Base-by-base conservation (phyloP, 192 early-diverging fungal species). In the Mortierella alpina region DNA sequence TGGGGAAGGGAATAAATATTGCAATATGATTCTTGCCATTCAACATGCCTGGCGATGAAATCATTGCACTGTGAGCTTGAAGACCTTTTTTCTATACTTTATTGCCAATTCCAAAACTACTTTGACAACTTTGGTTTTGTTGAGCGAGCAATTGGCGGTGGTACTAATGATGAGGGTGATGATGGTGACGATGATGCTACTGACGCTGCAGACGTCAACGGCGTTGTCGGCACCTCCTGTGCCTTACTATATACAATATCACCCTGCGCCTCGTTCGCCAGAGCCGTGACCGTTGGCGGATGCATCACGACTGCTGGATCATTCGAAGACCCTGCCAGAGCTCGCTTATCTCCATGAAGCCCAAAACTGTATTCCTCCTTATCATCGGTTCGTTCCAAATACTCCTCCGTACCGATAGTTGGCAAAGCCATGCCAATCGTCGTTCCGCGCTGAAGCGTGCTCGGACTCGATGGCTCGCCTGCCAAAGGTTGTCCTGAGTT, bases 311-410 rank as follows among this genome's bases (percentile, higher is more conserved):
- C 41, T 6, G 54, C 14, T n/a, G 64, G 53, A 65, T 39, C 13
- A 9, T 40, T 0, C 6, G 42, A 58, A 7, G 63, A 51, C 20
- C 63, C 53, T 17, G 46, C 70, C 6, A 60, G 22, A 0, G 41
- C 14, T 6, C 58, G 40, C 15, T 55, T 31, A 39, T 66, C 64
- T 2, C 76, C 76, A 44, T 79, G 76, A 0, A 72, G 50, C 0
- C 68, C 64, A 67, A 40, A 66, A 42, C 63, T 70, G 52, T 79
- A 80, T 48, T 80, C 77, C 48, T 80, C 77, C 51, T 80, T 80
- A 44, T 80, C 77, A 45, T 80, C 70, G 17, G 77, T 80, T 41
- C 77, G 57, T 46, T 80, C 77, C 48, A 80, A 44, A 18, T 80
- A 72, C 44, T 80, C 77, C 20, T 80, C 77, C 10, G 77, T 80